Evolutionary conservation across 208 protist species (phyloP), one percentile per base, ranked within the genome.

Genomic region (Acanthamoeba lenticulata): DNA sequence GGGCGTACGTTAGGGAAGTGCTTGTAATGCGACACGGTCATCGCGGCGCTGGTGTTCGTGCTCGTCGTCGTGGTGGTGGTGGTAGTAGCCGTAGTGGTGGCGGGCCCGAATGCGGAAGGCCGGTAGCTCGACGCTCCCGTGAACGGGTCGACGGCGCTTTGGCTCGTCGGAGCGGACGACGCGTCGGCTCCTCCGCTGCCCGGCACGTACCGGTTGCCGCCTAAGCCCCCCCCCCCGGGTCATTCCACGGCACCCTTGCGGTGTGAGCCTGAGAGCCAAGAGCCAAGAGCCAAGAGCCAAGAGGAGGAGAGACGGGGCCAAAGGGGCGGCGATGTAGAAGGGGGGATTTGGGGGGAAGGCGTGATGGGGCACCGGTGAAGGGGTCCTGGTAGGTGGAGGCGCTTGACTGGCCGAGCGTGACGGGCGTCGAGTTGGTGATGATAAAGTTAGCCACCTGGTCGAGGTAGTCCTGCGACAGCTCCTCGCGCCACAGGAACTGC

Each of bases 381-480:
- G 93, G 95, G 13, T 96, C 95, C 36, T 60, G 38, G 27, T 6
- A 21, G 45, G 36, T 69, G 21, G 89, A 3, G 4, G 21, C 45
- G 27, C 21, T 11, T 34, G 90, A 27, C 34, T 85, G 44, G 11
- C 32, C 65, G 81, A 94, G 72, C 60, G 32, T 89, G 21, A 60
- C 49, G 32, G 89, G 95, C 5, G 69, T 49, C 34, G 95, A 79
- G 62, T 97, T 98, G 36, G 93, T 77, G 27, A 96, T 95, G 27
- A 99, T 98, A 94, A 99, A 99, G 57, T 98, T 96, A 38, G 98
- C 97, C 42, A 99, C 98, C 67, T 99, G 95, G 44, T 99, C 98
- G 36, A 98, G 94, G 52, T 98, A 98, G 40, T 98, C 93, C 94
- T 98, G 96, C 17, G 95, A 94, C 0, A 99, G 96, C 17, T 98